Percentiles rank a stretch among this genome's conserved stretches.
Conservation (phyloP, 176 grass and related monocot genomes). For the Themeda triandra region DNA sequence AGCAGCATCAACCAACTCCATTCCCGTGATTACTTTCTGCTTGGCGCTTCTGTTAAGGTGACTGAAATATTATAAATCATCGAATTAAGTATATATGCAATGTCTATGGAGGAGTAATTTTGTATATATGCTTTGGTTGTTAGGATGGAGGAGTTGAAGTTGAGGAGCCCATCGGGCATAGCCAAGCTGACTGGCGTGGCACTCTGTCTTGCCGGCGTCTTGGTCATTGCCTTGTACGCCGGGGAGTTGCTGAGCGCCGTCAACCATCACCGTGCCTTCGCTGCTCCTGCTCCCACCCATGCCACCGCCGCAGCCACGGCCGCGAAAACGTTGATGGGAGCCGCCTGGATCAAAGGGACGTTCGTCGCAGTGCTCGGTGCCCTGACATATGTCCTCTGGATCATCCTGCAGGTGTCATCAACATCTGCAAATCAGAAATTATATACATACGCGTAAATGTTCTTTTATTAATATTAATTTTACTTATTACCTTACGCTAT, state of each 20-base stretch:
- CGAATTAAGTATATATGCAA: neutral
- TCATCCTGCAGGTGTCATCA: slow-evolving; percentile 22
- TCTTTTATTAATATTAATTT: too few relatives aligned
- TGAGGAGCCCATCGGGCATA: slow-evolving; percentile 39
- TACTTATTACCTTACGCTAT: too few relatives aligned
- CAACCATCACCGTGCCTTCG: slow-evolving; percentile 40
- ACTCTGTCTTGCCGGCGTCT: slow-evolving; percentile 56
- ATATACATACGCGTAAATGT: neutral
- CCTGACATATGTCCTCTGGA: slow-evolving; percentile 39
- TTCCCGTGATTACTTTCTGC: neutral
- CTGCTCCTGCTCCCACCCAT: neutral
- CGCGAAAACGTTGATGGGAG: neutral
- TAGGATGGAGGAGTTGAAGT: slow-evolving; percentile 52
- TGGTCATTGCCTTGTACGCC: slow-evolving; percentile 53
- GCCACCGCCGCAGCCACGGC: neutral
- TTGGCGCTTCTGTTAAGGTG: neutral
- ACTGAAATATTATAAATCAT: neutral
- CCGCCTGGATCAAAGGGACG: slow-evolving; percentile 56
- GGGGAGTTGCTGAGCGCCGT: slow-evolving; percentile 43
- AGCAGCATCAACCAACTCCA: neutral
- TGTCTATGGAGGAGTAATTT: too few relatives aligned
- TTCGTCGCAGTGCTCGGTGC: slow-evolving; percentile 51
- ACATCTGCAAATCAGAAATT: neutral
- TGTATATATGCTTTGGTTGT: neutral
- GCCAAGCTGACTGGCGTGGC: slow-evolving; percentile 45